These are phyloP conservation scores for Lachnellula suecica DNA, from an alignment of 2,329 filamentous ascomycete genomes.

Conservation along the genomic window DNA sequence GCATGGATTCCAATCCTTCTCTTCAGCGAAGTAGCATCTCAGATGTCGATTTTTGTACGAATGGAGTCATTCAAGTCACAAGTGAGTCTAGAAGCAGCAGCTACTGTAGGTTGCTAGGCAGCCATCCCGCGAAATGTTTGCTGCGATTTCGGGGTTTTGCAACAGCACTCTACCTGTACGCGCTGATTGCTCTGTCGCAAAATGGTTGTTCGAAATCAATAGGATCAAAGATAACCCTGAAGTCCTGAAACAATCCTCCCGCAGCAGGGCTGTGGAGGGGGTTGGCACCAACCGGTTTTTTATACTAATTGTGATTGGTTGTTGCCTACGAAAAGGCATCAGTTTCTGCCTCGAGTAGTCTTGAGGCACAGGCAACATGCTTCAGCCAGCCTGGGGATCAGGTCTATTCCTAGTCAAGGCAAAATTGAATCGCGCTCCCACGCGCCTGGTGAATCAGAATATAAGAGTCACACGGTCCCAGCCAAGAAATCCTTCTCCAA, in stretches of 20 bases:
- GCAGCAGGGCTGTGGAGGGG: conserved; percentile 1
- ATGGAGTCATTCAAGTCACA: too few relatives aligned
- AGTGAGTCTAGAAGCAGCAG: neutral
- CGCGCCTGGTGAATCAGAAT: neutral
- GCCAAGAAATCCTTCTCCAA: too few relatives aligned
- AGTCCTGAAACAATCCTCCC: neutral
- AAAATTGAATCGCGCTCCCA: conserved; percentile 10
- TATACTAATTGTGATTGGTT: neutral
- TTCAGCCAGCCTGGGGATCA: conserved; percentile 16
- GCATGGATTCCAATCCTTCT: neutral
- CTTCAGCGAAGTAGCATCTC: too few relatives aligned
- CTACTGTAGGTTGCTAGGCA: too few relatives aligned
- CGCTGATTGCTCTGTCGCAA: too few relatives aligned
- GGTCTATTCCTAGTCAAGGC: conserved; percentile 1
- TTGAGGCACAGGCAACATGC: neutral
- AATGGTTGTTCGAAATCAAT: neutral
- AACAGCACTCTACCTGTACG: too few relatives aligned
- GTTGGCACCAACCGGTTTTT: neutral
- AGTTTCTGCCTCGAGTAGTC: conserved; percentile 1
- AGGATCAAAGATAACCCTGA: neutral
- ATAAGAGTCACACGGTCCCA: too few relatives aligned
- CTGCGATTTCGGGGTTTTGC: neutral
- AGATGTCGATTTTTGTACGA: too few relatives aligned
- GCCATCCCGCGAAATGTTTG: neutral
- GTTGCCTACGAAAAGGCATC: neutral